Evolutionary conservation across 2,329 filamentous ascomycete genomes (phyloP).

Genomic region (Sclerotinia borealis): DNA sequence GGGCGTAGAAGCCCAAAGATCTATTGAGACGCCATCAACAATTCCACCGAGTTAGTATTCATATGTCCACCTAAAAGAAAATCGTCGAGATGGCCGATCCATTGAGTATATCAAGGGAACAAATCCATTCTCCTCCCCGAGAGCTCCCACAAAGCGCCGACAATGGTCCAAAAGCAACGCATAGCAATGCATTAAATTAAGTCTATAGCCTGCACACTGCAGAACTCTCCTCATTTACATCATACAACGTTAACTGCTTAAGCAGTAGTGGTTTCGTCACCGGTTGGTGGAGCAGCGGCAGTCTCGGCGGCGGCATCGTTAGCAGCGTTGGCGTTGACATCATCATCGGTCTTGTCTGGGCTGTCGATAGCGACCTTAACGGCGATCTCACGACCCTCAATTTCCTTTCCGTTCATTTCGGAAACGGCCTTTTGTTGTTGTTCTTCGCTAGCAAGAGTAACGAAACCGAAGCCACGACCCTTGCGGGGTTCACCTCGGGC

Average conservation of each 20-base stretch:
- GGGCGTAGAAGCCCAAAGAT: conserved; percentile 19
- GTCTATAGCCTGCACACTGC: conserved; percentile 2
- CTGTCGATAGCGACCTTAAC: conserved; percentile 99
- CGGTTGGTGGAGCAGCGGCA: conserved; percentile 48
- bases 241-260: conserved; percentile 31
- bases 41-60: conserved; percentile 20
- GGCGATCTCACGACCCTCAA: conserved; percentile 96
- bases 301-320: conserved; percentile 33
- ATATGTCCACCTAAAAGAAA: conserved; percentile 30
- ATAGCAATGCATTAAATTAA: conserved; percentile 26
- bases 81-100: conserved; percentile 27
- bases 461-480: conserved; percentile 97
- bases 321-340: conserved; percentile 55
- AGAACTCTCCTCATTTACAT: conserved; percentile 27
- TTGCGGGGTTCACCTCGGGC: conserved; percentile 97
- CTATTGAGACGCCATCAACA: conserved; percentile 24
- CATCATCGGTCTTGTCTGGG: conserved; percentile 91
- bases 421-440: conserved; percentile 92
- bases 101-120: conserved; percentile 20
- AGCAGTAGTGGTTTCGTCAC: conserved; percentile 40
- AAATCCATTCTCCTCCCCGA: conserved; percentile 18
- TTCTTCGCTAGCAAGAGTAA: conserved; percentile 91
- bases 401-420: conserved; percentile 99
- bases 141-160: conserved; percentile 21
- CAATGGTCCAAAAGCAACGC: conserved; percentile 27